These are phyloP conservation scores for Glonium stellatum DNA, from an alignment of 495 filamentous ascomycete species.

Conservation along the genomic window DNA sequence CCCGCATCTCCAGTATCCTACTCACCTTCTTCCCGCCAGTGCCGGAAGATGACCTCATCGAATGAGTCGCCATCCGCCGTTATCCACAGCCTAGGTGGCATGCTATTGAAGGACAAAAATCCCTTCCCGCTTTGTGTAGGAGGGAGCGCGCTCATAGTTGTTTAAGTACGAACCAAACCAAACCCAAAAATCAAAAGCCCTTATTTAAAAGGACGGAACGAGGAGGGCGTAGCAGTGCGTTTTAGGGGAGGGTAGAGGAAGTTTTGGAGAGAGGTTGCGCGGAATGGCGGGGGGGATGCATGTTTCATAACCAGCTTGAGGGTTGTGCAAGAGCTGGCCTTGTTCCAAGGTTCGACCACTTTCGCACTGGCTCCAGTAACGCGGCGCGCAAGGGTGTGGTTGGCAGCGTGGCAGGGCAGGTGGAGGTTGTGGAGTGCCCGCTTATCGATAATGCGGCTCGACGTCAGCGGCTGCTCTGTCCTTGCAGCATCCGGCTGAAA, in stretches of 20 bases:
- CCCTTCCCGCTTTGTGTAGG: not conserved
- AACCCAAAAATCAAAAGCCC: not conserved
- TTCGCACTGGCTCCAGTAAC: too few relatives aligned
- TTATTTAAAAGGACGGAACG: not conserved
- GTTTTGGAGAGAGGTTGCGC: too few relatives aligned
- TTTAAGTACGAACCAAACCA: not conserved
- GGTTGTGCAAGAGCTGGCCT: too few relatives aligned
- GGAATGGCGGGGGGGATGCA: too few relatives aligned
- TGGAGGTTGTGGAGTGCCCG: not conserved
- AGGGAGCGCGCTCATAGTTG: not conserved
- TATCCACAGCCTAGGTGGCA: constrained; percentile 7
- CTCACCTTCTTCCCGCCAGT: constrained; percentile 14
- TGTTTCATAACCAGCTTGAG: too few relatives aligned
- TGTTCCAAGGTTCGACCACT: too few relatives aligned
- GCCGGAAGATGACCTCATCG: constrained; percentile 4
- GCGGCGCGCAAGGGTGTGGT: not conserved
- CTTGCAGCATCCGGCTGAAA: too few relatives aligned
- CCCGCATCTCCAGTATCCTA: not conserved
- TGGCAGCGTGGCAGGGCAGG: not conserved
- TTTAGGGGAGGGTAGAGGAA: too few relatives aligned
- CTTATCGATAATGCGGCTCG: not conserved
- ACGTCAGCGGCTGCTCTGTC: not conserved
- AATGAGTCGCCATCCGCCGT: constrained; percentile 11
- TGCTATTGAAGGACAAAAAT: constrained; percentile 11
- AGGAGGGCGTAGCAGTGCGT: too few relatives aligned